Percentiles rank a stretch among this genome's conserved stretches.
These are phyloP conservation scores for Vicia sativa DNA, from an alignment of 306 rosid species.

Conservation along the genomic window DNA sequence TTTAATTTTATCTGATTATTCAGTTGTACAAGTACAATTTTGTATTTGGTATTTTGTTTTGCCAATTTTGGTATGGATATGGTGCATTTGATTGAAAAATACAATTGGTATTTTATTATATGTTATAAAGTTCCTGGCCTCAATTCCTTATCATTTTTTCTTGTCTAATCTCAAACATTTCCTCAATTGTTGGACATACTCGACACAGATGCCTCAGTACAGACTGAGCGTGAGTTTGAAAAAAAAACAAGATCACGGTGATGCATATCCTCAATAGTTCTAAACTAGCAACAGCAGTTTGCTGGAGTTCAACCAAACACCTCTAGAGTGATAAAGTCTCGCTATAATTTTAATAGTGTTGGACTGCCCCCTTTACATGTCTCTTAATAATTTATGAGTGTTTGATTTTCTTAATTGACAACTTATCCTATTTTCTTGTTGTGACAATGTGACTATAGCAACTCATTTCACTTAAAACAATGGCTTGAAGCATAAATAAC, in stretches of 20 bases:
- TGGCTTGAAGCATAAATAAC: too few relatives aligned
- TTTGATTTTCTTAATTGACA: too few relatives aligned
- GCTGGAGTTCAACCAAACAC: too few relatives aligned
- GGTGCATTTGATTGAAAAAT: background rate
- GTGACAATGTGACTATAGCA: too few relatives aligned
- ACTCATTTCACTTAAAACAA: too few relatives aligned
- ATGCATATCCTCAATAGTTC: too few relatives aligned
- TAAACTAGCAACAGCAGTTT: too few relatives aligned
- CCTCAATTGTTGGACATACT: background rate
- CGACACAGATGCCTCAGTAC: background rate
- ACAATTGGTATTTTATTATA: background rate
- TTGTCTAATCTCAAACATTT: background rate
- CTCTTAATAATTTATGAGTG: too few relatives aligned
- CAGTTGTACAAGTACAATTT: conserved; percentile 39
- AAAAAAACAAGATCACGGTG: background rate
- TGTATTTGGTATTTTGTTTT: conserved; percentile 23
- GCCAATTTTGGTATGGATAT: conserved; percentile 15
- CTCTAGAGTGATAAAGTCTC: too few relatives aligned
- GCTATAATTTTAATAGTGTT: too few relatives aligned
- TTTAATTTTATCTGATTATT: conserved; percentile 31
- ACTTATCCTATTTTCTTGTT: too few relatives aligned
- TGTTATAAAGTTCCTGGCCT: background rate
- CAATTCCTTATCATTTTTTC: background rate
- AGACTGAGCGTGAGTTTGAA: background rate
- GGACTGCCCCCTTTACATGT: too few relatives aligned